A percentile compares a stretch with the other conserved stretches of the same genome.
Evolutionary conservation across 2,329 filamentous ascomycete species (phyloP).

Genomic region (Trichoderma koningii): DNA sequence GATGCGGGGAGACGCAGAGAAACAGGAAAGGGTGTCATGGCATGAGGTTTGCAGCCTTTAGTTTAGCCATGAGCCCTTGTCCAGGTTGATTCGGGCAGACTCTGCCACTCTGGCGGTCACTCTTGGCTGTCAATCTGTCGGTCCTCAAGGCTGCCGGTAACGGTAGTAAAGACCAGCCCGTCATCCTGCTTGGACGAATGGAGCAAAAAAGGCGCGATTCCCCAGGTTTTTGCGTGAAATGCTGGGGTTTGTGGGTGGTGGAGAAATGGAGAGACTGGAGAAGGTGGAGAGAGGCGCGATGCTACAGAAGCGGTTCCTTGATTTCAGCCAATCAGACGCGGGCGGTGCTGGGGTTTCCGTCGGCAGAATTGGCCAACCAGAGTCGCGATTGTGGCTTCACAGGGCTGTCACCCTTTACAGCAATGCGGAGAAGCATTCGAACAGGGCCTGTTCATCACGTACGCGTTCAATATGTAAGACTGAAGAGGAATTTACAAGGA

Average conservation of each 20-base stretch:
- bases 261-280: not conserved
- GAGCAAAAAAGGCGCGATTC: constrained; percentile 7
- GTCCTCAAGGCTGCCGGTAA: no score
- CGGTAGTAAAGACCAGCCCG: not conserved
- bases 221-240: constrained; percentile 12
- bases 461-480: no score
- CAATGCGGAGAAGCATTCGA: not conserved
- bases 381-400: not conserved
- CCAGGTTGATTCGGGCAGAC: no score
- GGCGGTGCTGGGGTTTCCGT: not conserved
- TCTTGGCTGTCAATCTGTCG: no score
- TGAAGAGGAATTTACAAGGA: no score
- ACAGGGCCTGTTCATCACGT: no score
- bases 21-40: not conserved
- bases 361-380: constrained; percentile 22
- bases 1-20: constrained; percentile 18
- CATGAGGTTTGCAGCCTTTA: constrained; percentile 7
- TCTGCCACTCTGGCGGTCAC: no score
- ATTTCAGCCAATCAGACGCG: not conserved
- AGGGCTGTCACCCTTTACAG: not conserved
- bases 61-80: not conserved
- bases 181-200: not conserved
- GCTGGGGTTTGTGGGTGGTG: not conserved
- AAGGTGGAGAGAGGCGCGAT: constrained; percentile 3
- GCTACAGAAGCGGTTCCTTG: not conserved